phyloP scores from a whole-genome alignment of 2,329 filamentous ascomycete species.

The Pezicula neosporulosa region DNA sequence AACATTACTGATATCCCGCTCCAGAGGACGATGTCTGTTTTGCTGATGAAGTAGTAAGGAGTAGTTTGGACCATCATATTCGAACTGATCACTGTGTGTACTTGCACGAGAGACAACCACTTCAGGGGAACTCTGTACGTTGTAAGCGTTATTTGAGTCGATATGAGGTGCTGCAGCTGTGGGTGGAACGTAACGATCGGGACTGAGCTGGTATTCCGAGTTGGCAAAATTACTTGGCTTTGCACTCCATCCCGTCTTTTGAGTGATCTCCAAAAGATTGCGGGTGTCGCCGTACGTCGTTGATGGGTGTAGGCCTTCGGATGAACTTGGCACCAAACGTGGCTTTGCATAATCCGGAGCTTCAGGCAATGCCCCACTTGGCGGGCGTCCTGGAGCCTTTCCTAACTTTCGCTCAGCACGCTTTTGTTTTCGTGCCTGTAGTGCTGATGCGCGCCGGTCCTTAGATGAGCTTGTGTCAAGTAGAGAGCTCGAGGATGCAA shows the following conservation, averaged over 20 bases:
- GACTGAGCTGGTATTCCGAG: neutral
- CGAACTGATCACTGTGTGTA: conserved; percentile 4
- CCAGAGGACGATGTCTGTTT: conserved; percentile 14
- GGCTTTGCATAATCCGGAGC: conserved; percentile 1
- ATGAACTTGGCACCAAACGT: conserved; percentile 2
- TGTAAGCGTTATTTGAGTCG: conserved; percentile 6
- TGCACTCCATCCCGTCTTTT: neutral
- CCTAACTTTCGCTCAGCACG: conserved; percentile 3
- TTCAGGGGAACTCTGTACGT: conserved; percentile 1
- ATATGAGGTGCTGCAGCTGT: neutral
- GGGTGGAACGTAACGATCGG: neutral
- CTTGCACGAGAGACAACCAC: conserved; percentile 10
- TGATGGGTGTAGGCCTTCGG: conserved; percentile 8
- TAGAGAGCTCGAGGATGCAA: no score
- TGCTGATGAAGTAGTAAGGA: neutral
- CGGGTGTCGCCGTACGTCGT: conserved; percentile 17
- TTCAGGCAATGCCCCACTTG: conserved; percentile 8
- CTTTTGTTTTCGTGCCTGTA: conserved; percentile 6
- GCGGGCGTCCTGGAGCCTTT: conserved; percentile 5
- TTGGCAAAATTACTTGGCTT: neutral
- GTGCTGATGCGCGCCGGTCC: conserved; percentile 4
- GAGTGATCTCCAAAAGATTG: conserved; percentile 15
- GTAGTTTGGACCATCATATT: conserved; percentile 2
- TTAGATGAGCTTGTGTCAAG: no score
- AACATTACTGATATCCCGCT: conserved; percentile 26